Percentiles rank a stretch among this genome's conserved stretches.
These are phyloP conservation scores for Pelargonium exstipulatum DNA, from an alignment of 441 rosid genomes.

Conservation along the genomic window DNA sequence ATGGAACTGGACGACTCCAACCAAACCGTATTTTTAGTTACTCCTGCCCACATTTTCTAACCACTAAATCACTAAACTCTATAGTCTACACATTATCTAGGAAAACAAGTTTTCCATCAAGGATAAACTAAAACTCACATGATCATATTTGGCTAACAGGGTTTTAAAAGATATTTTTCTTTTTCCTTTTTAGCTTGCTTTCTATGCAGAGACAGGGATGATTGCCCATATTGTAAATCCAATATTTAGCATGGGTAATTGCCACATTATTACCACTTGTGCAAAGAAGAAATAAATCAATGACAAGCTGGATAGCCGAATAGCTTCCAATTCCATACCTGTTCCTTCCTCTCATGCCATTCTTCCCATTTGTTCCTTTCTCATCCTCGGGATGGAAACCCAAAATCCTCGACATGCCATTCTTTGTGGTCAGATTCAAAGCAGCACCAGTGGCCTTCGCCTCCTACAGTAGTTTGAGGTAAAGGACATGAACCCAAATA, in stretches of 20 bases:
- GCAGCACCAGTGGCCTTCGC: conserved; percentile 38
- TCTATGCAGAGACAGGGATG: background rate
- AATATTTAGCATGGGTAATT: background rate
- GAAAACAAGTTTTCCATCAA: background rate
- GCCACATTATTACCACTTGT: background rate
- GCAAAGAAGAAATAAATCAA: background rate
- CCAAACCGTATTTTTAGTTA: background rate
- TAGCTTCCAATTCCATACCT: conserved; percentile 32
- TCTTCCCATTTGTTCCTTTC: conserved; percentile 44
- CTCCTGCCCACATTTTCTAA: background rate
- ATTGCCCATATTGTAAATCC: background rate
- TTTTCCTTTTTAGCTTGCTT: background rate
- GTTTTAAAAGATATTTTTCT: background rate
- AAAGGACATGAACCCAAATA: conserved; percentile 99
- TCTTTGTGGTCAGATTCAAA: conserved; percentile 37
- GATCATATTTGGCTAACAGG: background rate
- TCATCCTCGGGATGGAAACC: conserved; percentile 31
- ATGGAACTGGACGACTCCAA: background rate
- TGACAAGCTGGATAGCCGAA: no score
- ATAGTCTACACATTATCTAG: background rate
- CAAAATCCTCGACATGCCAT: conserved; percentile 1
- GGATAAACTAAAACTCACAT: background rate
- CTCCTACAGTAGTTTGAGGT: conserved; percentile 99
- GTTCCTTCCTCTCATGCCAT: conserved; percentile 52
- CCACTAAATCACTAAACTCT: background rate